phyloP scores from a whole-genome alignment of 495 filamentous ascomycete species.

The Hypoxylon lienhwacheense region DNA sequence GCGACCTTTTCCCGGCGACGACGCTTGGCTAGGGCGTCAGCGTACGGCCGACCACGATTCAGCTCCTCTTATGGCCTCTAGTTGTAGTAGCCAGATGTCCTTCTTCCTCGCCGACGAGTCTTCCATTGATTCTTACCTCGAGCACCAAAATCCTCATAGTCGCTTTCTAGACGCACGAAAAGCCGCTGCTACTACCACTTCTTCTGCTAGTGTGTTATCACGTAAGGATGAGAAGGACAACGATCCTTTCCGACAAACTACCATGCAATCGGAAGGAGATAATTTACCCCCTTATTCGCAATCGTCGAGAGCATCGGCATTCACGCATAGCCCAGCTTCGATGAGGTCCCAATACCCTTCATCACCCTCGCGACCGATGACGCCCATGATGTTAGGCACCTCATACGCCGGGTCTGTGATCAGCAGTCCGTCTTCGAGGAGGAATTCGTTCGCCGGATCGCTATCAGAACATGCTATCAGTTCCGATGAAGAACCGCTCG shows the following conservation, averaged over 20 bases:
- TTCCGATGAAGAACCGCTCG: conserved; percentile 54
- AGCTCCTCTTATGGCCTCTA: conserved; percentile 28
- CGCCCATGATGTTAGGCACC: conserved; percentile 55
- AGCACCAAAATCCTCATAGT: conserved; percentile 36
- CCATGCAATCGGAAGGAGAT: conserved; percentile 18
- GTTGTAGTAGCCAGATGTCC: conserved; percentile 50
- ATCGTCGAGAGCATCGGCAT: conserved; percentile 23
- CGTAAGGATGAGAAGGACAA: conserved; percentile 27
- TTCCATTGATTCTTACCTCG: conserved; percentile 48
- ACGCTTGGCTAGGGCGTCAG: conserved; percentile 41
- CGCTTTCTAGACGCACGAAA: conserved; percentile 44
- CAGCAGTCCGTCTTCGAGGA: conserved; percentile 56
- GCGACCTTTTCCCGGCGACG: conserved; percentile 46
- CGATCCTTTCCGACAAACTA: conserved; percentile 9
- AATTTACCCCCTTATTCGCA: conserved; percentile 23
- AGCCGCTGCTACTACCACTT: conserved; percentile 16
- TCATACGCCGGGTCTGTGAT: conserved; percentile 52
- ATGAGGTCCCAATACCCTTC: conserved; percentile 36
- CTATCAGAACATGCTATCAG: conserved; percentile 55
- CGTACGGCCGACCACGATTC: conserved; percentile 39
- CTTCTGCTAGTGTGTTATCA: conserved; percentile 3
- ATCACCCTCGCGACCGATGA: conserved; percentile 54
- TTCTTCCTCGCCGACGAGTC: conserved; percentile 60
- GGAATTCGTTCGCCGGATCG: conserved; percentile 54
- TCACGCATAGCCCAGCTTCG: conserved; percentile 38